Evolutionary conservation across 1,284 basidiomycete species (phyloP), one percentile per base, ranked within the genome.

Genomic region (Microbotryum violaceum): DNA sequence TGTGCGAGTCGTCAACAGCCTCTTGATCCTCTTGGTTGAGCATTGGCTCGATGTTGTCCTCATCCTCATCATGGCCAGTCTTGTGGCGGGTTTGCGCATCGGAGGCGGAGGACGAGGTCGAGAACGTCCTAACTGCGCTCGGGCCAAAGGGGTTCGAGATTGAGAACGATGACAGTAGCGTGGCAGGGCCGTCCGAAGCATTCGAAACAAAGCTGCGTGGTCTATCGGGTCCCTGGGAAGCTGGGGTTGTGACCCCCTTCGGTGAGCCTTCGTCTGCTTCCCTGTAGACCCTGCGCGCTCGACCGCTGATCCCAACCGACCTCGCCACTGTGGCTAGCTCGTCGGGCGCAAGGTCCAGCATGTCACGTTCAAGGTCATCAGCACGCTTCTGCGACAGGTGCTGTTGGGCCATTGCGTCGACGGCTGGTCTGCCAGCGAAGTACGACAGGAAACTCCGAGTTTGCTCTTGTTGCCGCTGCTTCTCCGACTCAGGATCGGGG

Each of bases 1-100:
- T 64, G 33, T 69, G 61, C 33, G 59, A 62, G 57, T 60, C 61
- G 18, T 60, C 55, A 29, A 64, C 59, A 7, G 65, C 58, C 18
- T 61, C 12, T 6, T 50, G 57, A 27, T 67, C 68, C 8, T 31
- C 55, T 20, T 60, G 53, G 42, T 65, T 60, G 8, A 69, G 57
- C 44, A 66, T 54, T 12, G 49, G 46, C 49, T 64, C 57, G 16
- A 63, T 63, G 14, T 67, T 48, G 3, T 25, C 37, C 16, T 16
- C 37, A 42, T 42, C 37, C 16, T 16, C 37, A 42, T 42, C 37
- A 18, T 12, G 12, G 16, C 37, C 14, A 1, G 8, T 23, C n/a
- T 47, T 25, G 25, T 23, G 54, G 14, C 12, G 33, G 5, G 46
- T n/a, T 21, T 56, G 27, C 52, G 21, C 25, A 37, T 16, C 33